These are phyloP conservation scores for Alternaria consortialis DNA, from an alignment of 2,329 filamentous ascomycete genomes.

Conservation along the genomic window DNA sequence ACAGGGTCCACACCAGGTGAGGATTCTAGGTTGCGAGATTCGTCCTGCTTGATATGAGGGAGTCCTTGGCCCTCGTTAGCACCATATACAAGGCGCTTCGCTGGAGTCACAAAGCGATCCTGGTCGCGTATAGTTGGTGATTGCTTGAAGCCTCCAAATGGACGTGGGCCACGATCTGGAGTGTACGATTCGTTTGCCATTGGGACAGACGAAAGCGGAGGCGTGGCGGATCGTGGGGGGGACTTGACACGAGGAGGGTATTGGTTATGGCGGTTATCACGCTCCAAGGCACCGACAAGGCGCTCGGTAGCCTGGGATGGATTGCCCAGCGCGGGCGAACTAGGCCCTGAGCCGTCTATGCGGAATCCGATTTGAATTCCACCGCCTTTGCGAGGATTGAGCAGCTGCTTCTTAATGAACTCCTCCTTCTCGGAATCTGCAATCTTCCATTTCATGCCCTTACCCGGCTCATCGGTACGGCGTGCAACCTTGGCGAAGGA, in stretches of 20 bases:
- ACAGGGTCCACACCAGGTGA: constrained; percentile 44
- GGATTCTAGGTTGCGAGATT: constrained; percentile 37
- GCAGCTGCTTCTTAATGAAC: constrained; percentile 75
- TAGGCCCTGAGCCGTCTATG: constrained; percentile 72
- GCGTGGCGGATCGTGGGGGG: constrained; percentile 57
- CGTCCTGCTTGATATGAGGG: constrained; percentile 36
- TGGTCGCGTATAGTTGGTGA: constrained; percentile 42
- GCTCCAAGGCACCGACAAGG: constrained; percentile 55
- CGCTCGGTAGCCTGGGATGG: constrained; percentile 62
- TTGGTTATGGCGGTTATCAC: constrained; percentile 27
- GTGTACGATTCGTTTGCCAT: constrained; percentile 63
- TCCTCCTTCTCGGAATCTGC: constrained; percentile 84
- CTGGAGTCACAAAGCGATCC: constrained; percentile 45
- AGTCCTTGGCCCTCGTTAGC: constrained; percentile 32
- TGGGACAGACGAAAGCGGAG: constrained; percentile 58
- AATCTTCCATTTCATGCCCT: constrained; percentile 99
- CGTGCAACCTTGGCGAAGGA: constrained; percentile 92
- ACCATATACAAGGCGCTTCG: constrained; percentile 46
- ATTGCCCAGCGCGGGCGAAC: constrained; percentile 64
- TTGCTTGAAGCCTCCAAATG: constrained; percentile 42
- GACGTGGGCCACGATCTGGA: constrained; percentile 62
- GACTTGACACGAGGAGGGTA: constrained; percentile 47
- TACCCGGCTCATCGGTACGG: constrained; percentile 92
- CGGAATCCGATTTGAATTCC: constrained; percentile 38
- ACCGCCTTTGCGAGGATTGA: constrained; percentile 53